Percentiles rank a stretch among this genome's conserved stretches.
Conservation (phyloP, 306 rosid species). For the Quillaja saponaria region DNA sequence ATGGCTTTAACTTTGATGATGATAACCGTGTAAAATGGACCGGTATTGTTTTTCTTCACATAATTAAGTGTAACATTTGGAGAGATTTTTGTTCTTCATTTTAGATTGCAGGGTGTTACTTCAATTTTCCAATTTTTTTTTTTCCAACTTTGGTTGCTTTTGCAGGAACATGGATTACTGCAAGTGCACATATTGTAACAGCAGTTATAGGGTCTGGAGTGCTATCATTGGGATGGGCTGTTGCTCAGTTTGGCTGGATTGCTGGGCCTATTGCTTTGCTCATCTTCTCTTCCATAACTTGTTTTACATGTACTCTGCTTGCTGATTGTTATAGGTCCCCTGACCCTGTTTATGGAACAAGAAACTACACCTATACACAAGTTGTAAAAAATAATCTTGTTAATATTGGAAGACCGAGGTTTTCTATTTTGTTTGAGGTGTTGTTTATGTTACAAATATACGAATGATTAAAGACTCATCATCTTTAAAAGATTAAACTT, state of each 20-base stretch:
- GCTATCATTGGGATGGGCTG: conserved; percentile 43
- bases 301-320: conserved; percentile 31
- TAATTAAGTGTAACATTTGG: too few species aligned
- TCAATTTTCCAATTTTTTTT: background rate
- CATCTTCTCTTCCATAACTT: conserved; percentile 26
- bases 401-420: conserved; percentile 2
- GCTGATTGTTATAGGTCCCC: conserved; percentile 44
- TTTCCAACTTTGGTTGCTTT: background rate
- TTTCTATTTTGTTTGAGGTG: too few species aligned
- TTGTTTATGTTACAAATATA: background rate
- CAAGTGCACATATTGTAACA: conserved; percentile 48
- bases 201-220: conserved; percentile 56
- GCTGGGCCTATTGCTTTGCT: conserved; percentile 21
- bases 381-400: conserved; percentile 43
- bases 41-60: too few species aligned
- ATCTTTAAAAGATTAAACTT: too few species aligned
- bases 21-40: conserved; percentile 42
- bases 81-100: background rate
- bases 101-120: background rate
- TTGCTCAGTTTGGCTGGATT: conserved; percentile 56
- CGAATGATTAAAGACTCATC: background rate
- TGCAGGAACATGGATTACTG: conserved; percentile 50
- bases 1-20: conserved; percentile 36
- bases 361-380: conserved; percentile 37
- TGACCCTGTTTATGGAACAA: conserved; percentile 36